Conservation (phyloP, 306 rosid genomes). For the Pyrus betulifolia region DNA sequence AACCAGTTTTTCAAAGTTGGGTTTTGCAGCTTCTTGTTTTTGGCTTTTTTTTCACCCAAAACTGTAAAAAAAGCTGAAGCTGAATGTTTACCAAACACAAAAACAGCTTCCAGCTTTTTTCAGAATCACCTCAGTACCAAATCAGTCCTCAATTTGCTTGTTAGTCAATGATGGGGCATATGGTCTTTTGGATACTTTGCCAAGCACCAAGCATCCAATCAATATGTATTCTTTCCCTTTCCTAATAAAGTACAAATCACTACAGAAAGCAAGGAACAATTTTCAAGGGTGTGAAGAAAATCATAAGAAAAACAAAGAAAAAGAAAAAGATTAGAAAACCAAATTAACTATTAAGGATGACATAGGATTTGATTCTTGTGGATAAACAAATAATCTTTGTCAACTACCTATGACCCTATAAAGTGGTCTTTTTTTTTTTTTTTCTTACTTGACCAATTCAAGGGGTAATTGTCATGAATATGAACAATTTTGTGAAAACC, state of each 20-base stretch:
- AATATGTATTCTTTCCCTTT: not conserved
- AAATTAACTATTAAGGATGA: not conserved
- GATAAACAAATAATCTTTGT: not conserved
- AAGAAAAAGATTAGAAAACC: not conserved
- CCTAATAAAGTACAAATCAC: not conserved
- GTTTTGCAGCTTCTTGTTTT: too few relatives aligned
- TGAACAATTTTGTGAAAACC: too few relatives aligned
- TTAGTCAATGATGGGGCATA: not conserved
- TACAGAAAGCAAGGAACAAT: not conserved
- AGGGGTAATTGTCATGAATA: not conserved
- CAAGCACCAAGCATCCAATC: not conserved
- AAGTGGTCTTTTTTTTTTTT: not conserved
- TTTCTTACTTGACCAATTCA: not conserved
- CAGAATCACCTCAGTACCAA: too few relatives aligned
- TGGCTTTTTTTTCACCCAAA: too few relatives aligned
- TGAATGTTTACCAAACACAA: too few relatives aligned
- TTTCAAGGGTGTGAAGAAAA: not conserved
- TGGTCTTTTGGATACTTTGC: not conserved
- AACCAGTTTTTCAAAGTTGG: too few relatives aligned
- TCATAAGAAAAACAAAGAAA: not conserved
- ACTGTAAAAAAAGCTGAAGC: too few relatives aligned
- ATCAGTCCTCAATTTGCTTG: not conserved
- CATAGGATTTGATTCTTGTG: not conserved
- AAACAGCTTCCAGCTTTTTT: too few relatives aligned
- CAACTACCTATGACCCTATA: not conserved